phyloP scores from a whole-genome alignment of 441 rosid species.

The Gossypium lobatum region DNA sequence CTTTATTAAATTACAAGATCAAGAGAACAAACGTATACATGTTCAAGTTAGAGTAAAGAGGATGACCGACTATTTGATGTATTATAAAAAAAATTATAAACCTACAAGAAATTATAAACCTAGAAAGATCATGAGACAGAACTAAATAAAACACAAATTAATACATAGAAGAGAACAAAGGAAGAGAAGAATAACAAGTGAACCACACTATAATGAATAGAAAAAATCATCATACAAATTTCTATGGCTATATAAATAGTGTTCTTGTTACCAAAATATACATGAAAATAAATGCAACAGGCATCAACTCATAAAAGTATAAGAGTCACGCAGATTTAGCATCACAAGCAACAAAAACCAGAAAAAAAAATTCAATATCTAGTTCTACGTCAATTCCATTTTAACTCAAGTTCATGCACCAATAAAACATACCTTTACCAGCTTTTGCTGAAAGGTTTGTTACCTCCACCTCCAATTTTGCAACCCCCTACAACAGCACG shows the following conservation, averaged over 20 bases:
- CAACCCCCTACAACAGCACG: constrained; percentile 50
- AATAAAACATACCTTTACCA: constrained; percentile 76
- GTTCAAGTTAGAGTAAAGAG: constrained; percentile 4
- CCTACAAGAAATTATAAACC: not conserved
- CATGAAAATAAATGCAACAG: not conserved
- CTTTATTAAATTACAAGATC: constrained; percentile 21
- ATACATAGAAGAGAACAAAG: not conserved
- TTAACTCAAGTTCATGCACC: not conserved
- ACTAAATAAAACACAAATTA: not conserved
- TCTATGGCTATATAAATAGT: not conserved
- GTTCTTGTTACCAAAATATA: not conserved
- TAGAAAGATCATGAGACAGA: not conserved
- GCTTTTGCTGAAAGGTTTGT: constrained; percentile 99
- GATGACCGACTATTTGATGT: not conserved
- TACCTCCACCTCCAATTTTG: constrained; percentile 95
- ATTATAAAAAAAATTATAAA: not conserved
- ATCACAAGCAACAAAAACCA: not conserved
- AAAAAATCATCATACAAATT: not conserved
- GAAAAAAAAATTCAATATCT: constrained; percentile 1
- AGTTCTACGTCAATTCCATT: not conserved
- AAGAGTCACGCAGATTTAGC: constrained; percentile 1
- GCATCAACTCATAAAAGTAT: not conserved
- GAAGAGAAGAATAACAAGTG: not conserved
- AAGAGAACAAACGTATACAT: not conserved
- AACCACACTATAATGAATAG: not conserved